Evolutionary conservation across 345 rosid species (phyloP), one percentile per base, ranked within the genome.

Genomic region (Jatropha curcas): DNA sequence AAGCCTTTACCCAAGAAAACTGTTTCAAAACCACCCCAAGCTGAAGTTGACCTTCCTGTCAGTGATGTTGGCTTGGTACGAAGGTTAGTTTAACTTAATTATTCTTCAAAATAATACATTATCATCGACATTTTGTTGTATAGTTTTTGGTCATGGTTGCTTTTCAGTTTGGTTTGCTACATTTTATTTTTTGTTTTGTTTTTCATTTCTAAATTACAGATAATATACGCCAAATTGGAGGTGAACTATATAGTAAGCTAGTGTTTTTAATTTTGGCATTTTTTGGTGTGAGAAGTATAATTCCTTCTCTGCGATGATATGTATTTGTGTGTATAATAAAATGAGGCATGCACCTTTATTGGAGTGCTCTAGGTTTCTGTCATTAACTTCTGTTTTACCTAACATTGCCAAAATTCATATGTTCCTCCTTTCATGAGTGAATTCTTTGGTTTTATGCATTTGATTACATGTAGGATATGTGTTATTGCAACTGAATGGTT

Each of bases 1-100:
- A 86, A 87, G 83, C 88, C 97, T 13, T 82, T 95, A 78, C 99
- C 99, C 46, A 88, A 92, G 79, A 92, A 92, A 84, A 71, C 79
- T 61, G 50, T 60, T 45, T 58, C 85, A 58, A 89, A 77, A 74
- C 87, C 89, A 78, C 81, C 89, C 67, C 88, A 79, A 81, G 79
- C 85, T 68, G 86, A 87, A 45, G 86, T 67, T 27, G 92, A 88
- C 59, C 85, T 86, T 76, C 88, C 99, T 64, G 74, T 77, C 67
- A 86, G 84, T 80, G 90, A 89, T 84, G 92, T 89, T 67, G 88
- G 94, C 77, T 84, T 95, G 88, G 82, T 72, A 58, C 92, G 89
- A 82, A 95, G 99, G 99, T 95, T 65, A 77, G 92, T 82, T n/a
- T 16, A 48, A 31, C 66, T 45, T 73, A 43, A 24, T 5, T 58